A percentile compares a stretch with the other conserved stretches of the same genome.
Conservation (phyloP, 2,329 filamentous ascomycete species). For the Lachnellula occidentalis region DNA sequence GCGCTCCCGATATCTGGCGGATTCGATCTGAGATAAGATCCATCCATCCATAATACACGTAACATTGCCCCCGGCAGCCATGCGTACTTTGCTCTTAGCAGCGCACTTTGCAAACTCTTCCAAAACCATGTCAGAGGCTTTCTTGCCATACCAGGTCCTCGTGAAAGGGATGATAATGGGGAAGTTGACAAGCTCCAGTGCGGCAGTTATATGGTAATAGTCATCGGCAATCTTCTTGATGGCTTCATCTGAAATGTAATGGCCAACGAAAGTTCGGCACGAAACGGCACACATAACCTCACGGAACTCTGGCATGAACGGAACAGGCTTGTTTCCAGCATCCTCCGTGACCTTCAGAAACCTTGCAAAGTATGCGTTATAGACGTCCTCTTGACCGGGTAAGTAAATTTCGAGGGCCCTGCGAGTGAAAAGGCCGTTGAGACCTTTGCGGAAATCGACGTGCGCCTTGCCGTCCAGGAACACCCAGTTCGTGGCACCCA, state of each 20-base stretch:
- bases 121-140: constrained; percentile 87
- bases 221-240: constrained; percentile 94
- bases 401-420: constrained; percentile 83
- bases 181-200: constrained; percentile 96
- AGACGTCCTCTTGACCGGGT: constrained; percentile 87
- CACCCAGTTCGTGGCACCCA: constrained; percentile 91
- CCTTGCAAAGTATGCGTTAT: constrained; percentile 76
- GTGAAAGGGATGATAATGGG: constrained; percentile 93
- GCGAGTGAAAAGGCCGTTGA: constrained; percentile 92
- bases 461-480: constrained; percentile 94
- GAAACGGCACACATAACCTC: constrained; percentile 93
- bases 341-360: constrained; percentile 73
- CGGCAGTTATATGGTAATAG: constrained; percentile 94
- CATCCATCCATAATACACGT: constrained; percentile 95
- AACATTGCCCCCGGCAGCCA: constrained; percentile 80
- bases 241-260: constrained; percentile 86
- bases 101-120: constrained; percentile 86
- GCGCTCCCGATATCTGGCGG: constrained; percentile 73
- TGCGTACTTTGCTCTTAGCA: constrained; percentile 86
- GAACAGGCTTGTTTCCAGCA: constrained; percentile 65
- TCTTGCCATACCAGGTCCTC: constrained; percentile 96
- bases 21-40: constrained; percentile 84
- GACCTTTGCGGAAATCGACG: constrained; percentile 93
- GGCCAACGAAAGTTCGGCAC: constrained; percentile 92
- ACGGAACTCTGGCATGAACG: constrained; percentile 89